A percentile compares a stretch with the other conserved stretches of the same genome.
These are phyloP conservation scores for Blastobotrys buckinghamii DNA, from an alignment of 1,139 yeast genomes.

Conservation along the genomic window DNA sequence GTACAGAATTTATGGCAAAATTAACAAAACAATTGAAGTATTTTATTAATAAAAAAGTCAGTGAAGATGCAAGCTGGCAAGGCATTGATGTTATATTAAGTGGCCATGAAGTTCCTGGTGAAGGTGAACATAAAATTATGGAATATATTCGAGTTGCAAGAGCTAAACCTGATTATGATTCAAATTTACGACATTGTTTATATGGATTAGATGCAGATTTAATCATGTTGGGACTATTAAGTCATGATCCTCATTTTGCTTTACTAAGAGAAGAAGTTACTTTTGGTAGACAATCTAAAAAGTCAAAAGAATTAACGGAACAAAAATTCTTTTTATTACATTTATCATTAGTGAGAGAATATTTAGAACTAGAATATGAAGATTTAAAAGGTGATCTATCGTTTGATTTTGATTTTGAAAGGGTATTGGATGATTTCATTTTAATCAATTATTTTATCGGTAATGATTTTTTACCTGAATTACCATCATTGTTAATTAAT, in stretches of 20 bases:
- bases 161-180: constrained; percentile 77
- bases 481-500: constrained; percentile 88
- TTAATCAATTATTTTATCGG: constrained; percentile 92
- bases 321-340: constrained; percentile 83
- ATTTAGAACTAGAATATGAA: constrained; percentile 76
- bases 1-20: constrained; percentile 94
- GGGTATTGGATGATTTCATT: constrained; percentile 87
- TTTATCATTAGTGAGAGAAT: constrained; percentile 82
- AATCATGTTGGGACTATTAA: constrained; percentile 89
- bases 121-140: constrained; percentile 98
- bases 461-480: constrained; percentile 96
- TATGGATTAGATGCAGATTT: constrained; percentile 98
- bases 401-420: constrained; percentile 81
- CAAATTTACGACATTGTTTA: constrained; percentile 87
- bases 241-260: constrained; percentile 96
- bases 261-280: constrained; percentile 91
- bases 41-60: constrained; percentile 83
- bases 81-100: constrained; percentile 76
- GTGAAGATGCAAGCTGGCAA: constrained; percentile 89
- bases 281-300: constrained; percentile 56
- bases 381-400: constrained; percentile 54
- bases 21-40: constrained; percentile 77
- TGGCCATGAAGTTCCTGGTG: constrained; percentile 98
- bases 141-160: constrained; percentile 82
- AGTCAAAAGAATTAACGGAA: constrained; percentile 54